Evolutionary conservation across 1,139 yeast species (phyloP), one percentile per base, ranked within the genome.

Genomic region (Magnusiomyces paraingens): DNA sequence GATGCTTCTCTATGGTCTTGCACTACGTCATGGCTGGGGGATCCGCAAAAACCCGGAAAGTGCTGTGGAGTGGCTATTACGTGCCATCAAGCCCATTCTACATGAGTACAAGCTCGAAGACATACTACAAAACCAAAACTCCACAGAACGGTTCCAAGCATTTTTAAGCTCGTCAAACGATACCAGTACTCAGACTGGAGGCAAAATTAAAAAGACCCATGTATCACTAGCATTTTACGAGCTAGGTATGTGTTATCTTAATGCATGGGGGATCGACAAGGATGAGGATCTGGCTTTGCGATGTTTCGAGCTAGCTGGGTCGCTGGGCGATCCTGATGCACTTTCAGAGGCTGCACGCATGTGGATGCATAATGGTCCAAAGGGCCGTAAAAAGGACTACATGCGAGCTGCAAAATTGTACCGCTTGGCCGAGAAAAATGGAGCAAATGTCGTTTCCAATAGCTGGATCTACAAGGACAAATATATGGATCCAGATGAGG

Each of bases 391-490:
- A 67, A 83, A 81, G 62, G 88, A 87, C 64, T 68, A 77, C 51
- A 68, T 71, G 51, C 72, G 79, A 61, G 90, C 95, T 1, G 88
- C 94, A 1, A 80, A 82, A 12, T 83, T 91, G 82, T 78, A 82
- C 58, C 73, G 94, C 51, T 69, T 81, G 44, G 85, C 89, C 22
- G 91, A 83, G 52, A 71, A 77, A 15, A 76, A 78, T 60, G 94
- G 93, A 1, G 79, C 79, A 21, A 79, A 76, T 60, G 72, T 83
- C 57, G 79, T 84, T 40, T 91, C 91, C 1, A 83, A 85, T 58
- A 80, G 84, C 56, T 86, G 94, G 94, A 84, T 86, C 46, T 82
- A 84, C 71, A 85, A 84, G 66, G 82, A 81, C 48, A 85, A 85
- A 71, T 86, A 86, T 64, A 67, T 77, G 71, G 60, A 55, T 10